Evolutionary conservation across 2,329 filamentous ascomycete species (phyloP), one percentile per base, ranked within the genome.

Genomic region (Basipetospora sp.): DNA sequence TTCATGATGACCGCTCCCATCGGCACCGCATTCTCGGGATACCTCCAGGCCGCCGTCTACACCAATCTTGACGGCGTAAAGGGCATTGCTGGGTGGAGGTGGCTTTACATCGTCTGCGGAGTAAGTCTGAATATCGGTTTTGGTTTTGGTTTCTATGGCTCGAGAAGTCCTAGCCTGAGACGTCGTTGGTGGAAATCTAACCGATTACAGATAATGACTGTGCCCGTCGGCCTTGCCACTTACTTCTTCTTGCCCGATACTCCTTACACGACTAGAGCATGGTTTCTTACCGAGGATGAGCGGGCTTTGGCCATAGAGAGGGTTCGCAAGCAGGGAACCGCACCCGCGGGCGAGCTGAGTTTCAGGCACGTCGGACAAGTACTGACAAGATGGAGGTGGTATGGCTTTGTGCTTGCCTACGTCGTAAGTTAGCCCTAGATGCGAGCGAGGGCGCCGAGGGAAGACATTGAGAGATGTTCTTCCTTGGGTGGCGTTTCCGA

Each of bases 1-100:
- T 75, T 71, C 45, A 69, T 73, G 42, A 67, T 70, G n/a, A 68
- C 66, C 2, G 69, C 68, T 1, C 65, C 74, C 2, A 47, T 74
- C 0, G 58, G 58, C 0, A 47, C 53, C 34, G 58, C 58, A 53
- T 57, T 52, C 43, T 55, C 52, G 0, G 56, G 56, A 0, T 57
- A 56, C 35, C 44, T 58, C 1, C 55, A 59, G 27, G 11, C 18
- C 9, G 33, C 27, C 2, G 16, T 39, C 5, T 41, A 51, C 41
- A 44, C 39, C 1, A 49, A 53, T 0, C 56, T 59, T 53, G 47
- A 57, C 3, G 55, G 57, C 2, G 50, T 49, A 13, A 48, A 48
- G 1, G 56, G 55, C 1, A 42, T 58, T 13, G 46, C 50, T 1
- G 52, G 52, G 0, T 60, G 55, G 56, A 42, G 56, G 26, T 60